Evolutionary conservation across 2,329 filamentous ascomycete species (phyloP).

Genomic region (Colletotrichum nymphaeae): DNA sequence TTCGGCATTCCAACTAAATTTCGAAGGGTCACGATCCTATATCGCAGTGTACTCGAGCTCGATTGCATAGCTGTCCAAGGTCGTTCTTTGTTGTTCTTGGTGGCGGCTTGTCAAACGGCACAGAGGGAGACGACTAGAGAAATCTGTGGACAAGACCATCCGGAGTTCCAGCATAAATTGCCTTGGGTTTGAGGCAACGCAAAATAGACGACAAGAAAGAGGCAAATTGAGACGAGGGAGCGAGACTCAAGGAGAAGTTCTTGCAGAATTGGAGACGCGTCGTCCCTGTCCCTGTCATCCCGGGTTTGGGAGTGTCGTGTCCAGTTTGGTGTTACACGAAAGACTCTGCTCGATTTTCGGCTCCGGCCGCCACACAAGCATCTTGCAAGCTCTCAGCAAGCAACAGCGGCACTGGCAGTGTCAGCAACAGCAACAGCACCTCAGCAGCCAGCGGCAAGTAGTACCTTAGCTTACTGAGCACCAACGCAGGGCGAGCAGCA

Average conservation of each 20-base stretch:
- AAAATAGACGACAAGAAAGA: not conserved
- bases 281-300: conserved; percentile 1
- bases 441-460: not conserved
- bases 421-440: not conserved
- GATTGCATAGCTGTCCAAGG: not conserved
- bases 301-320: not conserved
- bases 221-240: conserved; percentile 14
- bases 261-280: conserved; percentile 14
- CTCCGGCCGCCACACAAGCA: not conserved
- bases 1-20: not conserved
- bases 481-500: conserved; percentile 12
- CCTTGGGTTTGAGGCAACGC: not conserved
- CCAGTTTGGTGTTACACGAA: conserved; percentile 9
- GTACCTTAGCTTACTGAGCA: not conserved
- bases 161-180: not conserved
- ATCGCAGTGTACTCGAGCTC: not conserved
- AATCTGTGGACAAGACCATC: not conserved
- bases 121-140: not conserved
- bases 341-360: conserved; percentile 13
- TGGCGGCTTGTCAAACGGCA: not conserved
- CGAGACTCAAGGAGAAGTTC: not conserved
- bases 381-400: not conserved
- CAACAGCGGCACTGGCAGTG: not conserved
- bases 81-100: not conserved
- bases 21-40: not conserved